These are phyloP conservation scores for Neofusicoccum kwambonambiense DNA, from an alignment of 2,329 filamentous ascomycete genomes.

Conservation along the genomic window DNA sequence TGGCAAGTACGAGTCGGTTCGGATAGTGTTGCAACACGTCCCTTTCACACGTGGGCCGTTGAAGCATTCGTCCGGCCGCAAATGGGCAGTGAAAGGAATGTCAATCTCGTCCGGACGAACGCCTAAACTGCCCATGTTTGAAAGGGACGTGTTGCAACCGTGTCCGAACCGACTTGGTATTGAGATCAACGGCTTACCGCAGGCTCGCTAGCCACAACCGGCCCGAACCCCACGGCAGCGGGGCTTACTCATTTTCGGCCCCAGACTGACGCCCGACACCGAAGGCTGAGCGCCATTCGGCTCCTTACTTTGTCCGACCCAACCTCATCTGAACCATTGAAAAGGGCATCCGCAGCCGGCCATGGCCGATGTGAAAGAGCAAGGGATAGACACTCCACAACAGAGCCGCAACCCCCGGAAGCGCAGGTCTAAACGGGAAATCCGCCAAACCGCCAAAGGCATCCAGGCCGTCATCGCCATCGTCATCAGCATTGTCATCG, in stretches of 20 bases:
- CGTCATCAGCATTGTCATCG: not conserved
- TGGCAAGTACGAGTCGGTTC: too few species aligned
- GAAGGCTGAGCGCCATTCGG: not conserved
- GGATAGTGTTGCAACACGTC: too few species aligned
- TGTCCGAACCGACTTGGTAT: not conserved
- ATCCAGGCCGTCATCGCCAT: conserved; percentile 3
- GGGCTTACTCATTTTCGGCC: conserved; percentile 6
- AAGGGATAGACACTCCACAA: not conserved
- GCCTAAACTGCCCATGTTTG: too few species aligned
- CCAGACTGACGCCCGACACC: not conserved
- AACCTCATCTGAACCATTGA: not conserved
- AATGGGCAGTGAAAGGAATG: too few species aligned
- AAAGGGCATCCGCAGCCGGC: not conserved
- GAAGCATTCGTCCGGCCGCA: too few species aligned
- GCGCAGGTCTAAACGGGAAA: not conserved
- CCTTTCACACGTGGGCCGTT: too few species aligned
- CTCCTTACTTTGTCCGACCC: not conserved
- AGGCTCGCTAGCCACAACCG: too few species aligned
- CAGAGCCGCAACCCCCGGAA: not conserved
- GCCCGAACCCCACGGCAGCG: not conserved
- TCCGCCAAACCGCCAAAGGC: conserved; percentile 1
- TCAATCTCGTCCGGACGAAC: too few species aligned
- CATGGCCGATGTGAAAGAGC: conserved; percentile 2
- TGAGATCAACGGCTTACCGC: not conserved
- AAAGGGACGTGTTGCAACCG: too few species aligned